Conservation (phyloP, 225 moss, liverwort and hornwort species). For the Marchantia polymorpha region DNA sequence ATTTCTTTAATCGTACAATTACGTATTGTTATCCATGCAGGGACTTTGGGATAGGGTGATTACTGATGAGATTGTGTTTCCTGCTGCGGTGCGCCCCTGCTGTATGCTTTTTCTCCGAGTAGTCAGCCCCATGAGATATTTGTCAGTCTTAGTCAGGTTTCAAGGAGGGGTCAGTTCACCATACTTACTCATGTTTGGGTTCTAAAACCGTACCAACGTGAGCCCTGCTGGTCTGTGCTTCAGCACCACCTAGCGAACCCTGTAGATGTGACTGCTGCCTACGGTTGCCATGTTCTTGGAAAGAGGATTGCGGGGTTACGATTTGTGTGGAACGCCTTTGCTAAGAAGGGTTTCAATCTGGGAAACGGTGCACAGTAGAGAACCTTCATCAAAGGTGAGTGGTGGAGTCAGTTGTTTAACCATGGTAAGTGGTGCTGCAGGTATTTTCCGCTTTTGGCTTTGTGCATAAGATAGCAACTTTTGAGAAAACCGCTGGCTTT, state of each 20-base stretch:
- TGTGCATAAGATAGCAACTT: constrained; percentile 99
- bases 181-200: constrained; percentile 19
- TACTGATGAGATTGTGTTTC: constrained; percentile 25
- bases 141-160: constrained; percentile 14
- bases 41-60: constrained; percentile 17
- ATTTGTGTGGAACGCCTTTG: constrained; percentile 33
- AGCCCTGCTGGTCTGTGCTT: constrained; percentile 20
- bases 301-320: constrained; percentile 30
- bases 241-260: constrained; percentile 14
- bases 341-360: constrained; percentile 33
- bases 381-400: constrained; percentile 43
- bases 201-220: constrained; percentile 17
- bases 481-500: constrained; percentile 99
- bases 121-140: constrained; percentile 3
- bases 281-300: constrained; percentile 33
- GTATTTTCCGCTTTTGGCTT: constrained; percentile 99
- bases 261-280: constrained; percentile 29
- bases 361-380: constrained; percentile 34
- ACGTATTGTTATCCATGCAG: constrained; percentile 17
- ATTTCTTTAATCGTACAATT: not conserved
- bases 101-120: constrained; percentile 10
- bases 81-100: not conserved
- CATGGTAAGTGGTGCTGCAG: constrained; percentile 72
- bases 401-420: constrained; percentile 44
- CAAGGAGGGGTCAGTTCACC: constrained; percentile 19